Base-by-base conservation (phyloP, 345 rosid genomes). In the Ceriops tagal region DNA sequence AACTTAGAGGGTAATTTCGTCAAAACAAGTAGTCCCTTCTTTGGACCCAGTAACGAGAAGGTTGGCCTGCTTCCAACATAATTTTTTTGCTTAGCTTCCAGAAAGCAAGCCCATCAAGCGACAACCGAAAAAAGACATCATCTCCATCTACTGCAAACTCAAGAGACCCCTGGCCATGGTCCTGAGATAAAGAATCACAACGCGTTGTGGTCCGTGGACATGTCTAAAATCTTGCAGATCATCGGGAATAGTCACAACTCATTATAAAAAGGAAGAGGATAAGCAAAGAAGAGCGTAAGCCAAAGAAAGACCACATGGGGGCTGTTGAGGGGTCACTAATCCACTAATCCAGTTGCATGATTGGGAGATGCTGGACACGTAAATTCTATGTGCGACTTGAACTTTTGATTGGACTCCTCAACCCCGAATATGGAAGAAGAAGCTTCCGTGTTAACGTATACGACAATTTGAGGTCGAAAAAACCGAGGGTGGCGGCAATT, bases 41-140 rank as follows among this genome's bases (percentile, higher is more conserved):
- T 71, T n/a, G 27, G 34, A 53, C 43, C 32, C 51, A 8, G 46
- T 9, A 8, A 9, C 10, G 2, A 13, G 46, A 37, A 9, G 46
- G 52, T 71, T 2, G 81, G 85, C 52, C 6, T 24, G 57, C 11
- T 57, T 31, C 61, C 81, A 77, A 47, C 32, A 58, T 39, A 9
- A 39, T 10, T 27, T 24, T 24, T 27, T 27, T 2, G 22, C 21
- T 59, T 21, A 43, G 53, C 57, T 79, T 79, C 81, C 6, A 32
- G 35, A 32, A 32, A 5, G 35, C 35, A 32, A 5, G 35, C 35
- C 5, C 35, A 32, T 32, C 35, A 24, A 24, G 26, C 26, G 26
- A 24, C 26, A 24, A 0, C 26, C 26, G 26, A 24, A 24, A 24
- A 24, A 24, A 4, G 15, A 19, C 35, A 27, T n/a, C 15, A 6